A percentile compares a stretch with the other conserved stretches of the same genome.
Evolutionary conservation across 2,329 filamentous ascomycete genomes (phyloP).

Genomic region (Penicillium paneum): DNA sequence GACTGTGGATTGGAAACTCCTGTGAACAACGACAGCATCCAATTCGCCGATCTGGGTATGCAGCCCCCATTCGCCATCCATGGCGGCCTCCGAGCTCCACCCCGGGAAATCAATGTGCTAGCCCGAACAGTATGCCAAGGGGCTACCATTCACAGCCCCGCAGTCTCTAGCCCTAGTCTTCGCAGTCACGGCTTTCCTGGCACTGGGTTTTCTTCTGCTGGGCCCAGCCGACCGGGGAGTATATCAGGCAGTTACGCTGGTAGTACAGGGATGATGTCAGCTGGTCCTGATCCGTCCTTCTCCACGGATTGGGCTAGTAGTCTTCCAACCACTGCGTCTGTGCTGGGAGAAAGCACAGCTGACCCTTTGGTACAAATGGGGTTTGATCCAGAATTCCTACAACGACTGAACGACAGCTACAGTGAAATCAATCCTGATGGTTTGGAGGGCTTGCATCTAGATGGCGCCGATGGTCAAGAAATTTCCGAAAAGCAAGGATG

Average conservation of each 20-base stretch:
- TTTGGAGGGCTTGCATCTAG: conserved; percentile 29
- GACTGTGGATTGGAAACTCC: conserved; percentile 39
- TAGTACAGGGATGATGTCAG: conserved; percentile 31
- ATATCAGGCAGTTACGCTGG: conserved; percentile 36
- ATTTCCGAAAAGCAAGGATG: conserved; percentile 16
- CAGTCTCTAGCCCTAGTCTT: conserved; percentile 30
- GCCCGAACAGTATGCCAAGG: conserved; percentile 24
- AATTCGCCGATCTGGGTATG: conserved; percentile 41
- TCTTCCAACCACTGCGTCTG: conserved; percentile 31
- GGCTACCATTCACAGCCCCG: conserved; percentile 24
- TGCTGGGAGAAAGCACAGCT: conserved; percentile 27
- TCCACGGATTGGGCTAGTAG: conserved; percentile 36
- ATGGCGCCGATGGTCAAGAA: conserved; percentile 12
- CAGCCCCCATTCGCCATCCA: conserved; percentile 43
- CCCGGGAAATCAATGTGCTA: conserved; percentile 34
- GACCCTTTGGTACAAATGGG: conserved; percentile 40
- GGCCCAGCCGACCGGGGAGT: conserved; percentile 36
- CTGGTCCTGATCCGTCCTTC: conserved; percentile 25
- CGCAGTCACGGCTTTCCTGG: conserved; percentile 32
- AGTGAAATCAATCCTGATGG: conserved; percentile 32
- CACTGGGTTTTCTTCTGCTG: conserved; percentile 35
- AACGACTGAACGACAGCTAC: conserved; percentile 35
- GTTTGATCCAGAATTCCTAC: conserved; percentile 39
- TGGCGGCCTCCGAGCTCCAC: conserved; percentile 34
- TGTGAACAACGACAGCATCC: conserved; percentile 33